phyloP scores from a whole-genome alignment of 2,329 filamentous ascomycete species.

The Apiospora aurea region DNA sequence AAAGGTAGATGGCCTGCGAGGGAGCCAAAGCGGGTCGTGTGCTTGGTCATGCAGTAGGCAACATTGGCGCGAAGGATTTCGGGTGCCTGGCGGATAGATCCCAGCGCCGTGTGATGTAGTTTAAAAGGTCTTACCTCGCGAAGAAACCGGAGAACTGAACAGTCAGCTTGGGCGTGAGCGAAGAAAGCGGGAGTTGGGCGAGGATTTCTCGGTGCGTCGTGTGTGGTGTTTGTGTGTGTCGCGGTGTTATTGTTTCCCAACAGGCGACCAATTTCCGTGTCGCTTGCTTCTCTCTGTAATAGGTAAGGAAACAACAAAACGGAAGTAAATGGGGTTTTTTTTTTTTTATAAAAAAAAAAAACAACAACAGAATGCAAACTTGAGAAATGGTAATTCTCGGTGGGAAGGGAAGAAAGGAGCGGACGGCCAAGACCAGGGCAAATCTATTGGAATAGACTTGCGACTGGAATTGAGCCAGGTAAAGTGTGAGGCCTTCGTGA shows the following conservation, averaged over 20 bases:
- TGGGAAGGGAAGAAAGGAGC: constrained; percentile 54
- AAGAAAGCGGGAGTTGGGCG: not conserved
- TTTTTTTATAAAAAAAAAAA: no score
- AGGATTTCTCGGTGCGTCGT: not conserved
- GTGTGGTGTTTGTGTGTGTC: not conserved
- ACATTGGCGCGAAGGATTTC: constrained; percentile 16
- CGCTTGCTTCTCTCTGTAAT: constrained; percentile 5
- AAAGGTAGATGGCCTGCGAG: not conserved
- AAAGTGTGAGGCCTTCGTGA: constrained; percentile 26
- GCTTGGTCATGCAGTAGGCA: not conserved
- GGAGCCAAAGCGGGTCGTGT: constrained; percentile 1
- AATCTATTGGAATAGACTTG: constrained; percentile 52
- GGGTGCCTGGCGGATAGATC: not conserved
- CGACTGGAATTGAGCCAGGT: constrained; percentile 63
- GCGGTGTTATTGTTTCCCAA: constrained; percentile 14
- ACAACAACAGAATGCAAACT: constrained; percentile 36
- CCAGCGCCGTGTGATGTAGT: not conserved
- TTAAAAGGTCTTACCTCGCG: constrained; percentile 18
- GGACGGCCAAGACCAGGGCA: constrained; percentile 68
- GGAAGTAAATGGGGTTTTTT: constrained; percentile 35
- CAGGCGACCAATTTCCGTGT: constrained; percentile 22
- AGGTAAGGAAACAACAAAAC: constrained; percentile 14
- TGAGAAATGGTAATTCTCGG: constrained; percentile 35
- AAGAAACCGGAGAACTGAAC: constrained; percentile 5
- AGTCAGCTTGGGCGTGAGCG: not conserved